Evolutionary conservation across 2,329 filamentous ascomycete species (phyloP).

Genomic region (Coniochaeta hoffmannii): DNA sequence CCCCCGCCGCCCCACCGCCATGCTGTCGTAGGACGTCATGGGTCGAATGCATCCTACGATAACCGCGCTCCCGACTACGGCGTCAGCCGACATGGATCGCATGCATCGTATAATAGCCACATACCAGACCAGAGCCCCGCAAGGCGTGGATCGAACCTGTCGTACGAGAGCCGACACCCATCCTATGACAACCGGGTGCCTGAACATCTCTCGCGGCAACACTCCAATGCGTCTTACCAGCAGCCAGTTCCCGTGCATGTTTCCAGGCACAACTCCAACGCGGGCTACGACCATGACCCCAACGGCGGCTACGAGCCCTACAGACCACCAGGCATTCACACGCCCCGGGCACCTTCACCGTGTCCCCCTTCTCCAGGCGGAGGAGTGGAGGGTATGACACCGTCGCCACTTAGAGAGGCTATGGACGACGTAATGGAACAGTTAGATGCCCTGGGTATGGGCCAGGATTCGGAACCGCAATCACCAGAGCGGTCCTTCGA

Average conservation of each 20-base stretch:
- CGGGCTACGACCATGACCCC: constrained; percentile 25
- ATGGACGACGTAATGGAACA: constrained; percentile 99
- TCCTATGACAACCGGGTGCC: constrained; percentile 24
- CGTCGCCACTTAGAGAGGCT: constrained; percentile 83
- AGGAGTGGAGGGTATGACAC: constrained; percentile 60
- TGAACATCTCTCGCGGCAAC: constrained; percentile 6
- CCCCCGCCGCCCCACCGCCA: constrained; percentile 69
- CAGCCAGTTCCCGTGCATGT: background rate
- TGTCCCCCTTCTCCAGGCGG: constrained; percentile 60
- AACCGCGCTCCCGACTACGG: constrained; percentile 4
- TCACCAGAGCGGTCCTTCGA: constrained; percentile 53
- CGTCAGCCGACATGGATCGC: constrained; percentile 27
- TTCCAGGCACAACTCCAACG: constrained; percentile 20
- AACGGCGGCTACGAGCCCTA: constrained; percentile 9
- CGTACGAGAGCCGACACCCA: constrained; percentile 6
- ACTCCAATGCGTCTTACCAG: constrained; percentile 11
- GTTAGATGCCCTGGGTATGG: constrained; percentile 73
- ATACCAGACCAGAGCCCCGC: background rate
- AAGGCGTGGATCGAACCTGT: constrained; percentile 11
- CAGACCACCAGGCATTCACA: constrained; percentile 38
- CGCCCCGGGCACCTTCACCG: constrained; percentile 54
- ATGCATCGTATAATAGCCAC: constrained; percentile 25
- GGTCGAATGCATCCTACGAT: constrained; percentile 23
- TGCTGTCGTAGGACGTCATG: constrained; percentile 16
- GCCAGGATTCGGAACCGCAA: constrained; percentile 46